Base-by-base conservation (phyloP, 768 basidiomycete genomes). In the Dioszegia crocea region DNA sequence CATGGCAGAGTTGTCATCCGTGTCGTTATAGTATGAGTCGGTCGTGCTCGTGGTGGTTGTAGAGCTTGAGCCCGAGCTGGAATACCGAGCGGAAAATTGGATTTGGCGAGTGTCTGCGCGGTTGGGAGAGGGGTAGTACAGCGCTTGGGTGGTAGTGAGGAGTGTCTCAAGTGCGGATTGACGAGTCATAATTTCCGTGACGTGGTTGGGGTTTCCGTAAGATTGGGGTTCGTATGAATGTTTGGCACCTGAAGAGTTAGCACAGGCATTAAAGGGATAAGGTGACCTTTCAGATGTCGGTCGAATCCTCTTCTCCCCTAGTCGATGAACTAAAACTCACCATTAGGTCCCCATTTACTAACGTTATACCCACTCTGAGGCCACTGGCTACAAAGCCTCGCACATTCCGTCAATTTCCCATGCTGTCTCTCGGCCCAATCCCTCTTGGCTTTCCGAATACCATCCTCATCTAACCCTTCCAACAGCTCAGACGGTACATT, bases 361-460 rank as follows among this genome's bases (percentile, higher is more conserved):
- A 63, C 33, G 40, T 74, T 72, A 56, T 76, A 76, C 12, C 71
- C 74, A 29, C 64, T 66, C 47, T 68, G 60, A n/a, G 73, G 74
- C 67, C 68, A 74, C 58, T 76, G 74, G 19, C 63, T 65, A 46
- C 74, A 74, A 2, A 76, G 57, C 30, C 67, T 60, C 3, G 72
- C 72, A 41, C 69, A 71, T 49, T 74, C 69, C 27, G 43, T 43
- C n/a, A 73, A 50, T 27, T 57, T 27, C 36, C 41, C 26, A 39
- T 63, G 61, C 39, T 73, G 58, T 3, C 59, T 63, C n/a, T 65
- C 63, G 5, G 56, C 61, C 69, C 66, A 71, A 57, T 66, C 66
- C 44, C 61, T 39, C 43, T 49, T 48, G 17, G 36, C 47, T 14
- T 30, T 48, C 51, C 53, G 19, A 19, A 30, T 49, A 4, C 58